These are phyloP conservation scores for Corymbia citriodora DNA, from an alignment of 441 rosid species.

Conservation along the genomic window DNA sequence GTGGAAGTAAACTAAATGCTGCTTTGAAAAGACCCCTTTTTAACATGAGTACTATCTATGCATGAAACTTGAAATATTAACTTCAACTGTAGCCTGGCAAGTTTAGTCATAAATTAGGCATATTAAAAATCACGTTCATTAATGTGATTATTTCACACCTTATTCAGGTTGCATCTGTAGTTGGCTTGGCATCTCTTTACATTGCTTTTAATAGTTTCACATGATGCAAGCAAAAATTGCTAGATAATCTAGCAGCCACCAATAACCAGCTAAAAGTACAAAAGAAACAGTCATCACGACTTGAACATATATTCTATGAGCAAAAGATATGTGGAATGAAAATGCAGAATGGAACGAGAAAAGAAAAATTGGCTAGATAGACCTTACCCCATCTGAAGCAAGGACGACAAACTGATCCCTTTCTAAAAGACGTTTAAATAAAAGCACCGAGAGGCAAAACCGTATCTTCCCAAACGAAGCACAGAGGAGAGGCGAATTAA, in stretches of 20 bases:
- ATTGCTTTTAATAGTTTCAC: background rate
- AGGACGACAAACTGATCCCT: conserved; percentile 90
- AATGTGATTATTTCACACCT: background rate
- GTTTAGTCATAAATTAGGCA: background rate
- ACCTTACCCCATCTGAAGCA: conserved; percentile 92
- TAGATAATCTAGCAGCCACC: background rate
- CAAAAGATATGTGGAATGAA: background rate
- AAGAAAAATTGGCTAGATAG: background rate
- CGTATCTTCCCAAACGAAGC: no score
- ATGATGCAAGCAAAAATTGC: background rate
- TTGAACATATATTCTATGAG: background rate
- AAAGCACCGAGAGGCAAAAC: no score
- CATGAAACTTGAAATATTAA: background rate
- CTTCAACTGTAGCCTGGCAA: background rate
- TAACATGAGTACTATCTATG: background rate
- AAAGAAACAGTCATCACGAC: background rate
- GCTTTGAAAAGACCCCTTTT: background rate
- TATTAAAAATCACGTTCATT: background rate
- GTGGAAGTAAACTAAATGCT: background rate
- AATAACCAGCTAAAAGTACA: background rate
- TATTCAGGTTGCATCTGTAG: background rate
- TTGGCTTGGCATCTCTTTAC: background rate
- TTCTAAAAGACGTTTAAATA: conserved; percentile 40
- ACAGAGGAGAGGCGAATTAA: no score
- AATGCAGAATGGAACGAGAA: background rate